Conservation (phyloP, 129 eudicot species). For the Kitagawia praeruptora region DNA sequence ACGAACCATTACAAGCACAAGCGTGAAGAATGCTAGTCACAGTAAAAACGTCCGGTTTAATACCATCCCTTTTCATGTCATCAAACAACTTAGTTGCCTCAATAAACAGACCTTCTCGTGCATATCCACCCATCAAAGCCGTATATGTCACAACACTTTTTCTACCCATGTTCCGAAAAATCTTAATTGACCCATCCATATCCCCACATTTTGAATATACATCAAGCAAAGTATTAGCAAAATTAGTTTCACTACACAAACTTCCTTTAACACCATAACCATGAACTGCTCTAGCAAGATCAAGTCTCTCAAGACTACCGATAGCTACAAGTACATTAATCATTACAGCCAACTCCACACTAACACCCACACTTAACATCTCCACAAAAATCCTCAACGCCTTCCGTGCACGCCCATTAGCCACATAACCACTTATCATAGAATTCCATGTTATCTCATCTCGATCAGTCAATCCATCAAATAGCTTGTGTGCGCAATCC, state of each 20-base stretch:
- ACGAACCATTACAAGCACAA: constrained; percentile 41
- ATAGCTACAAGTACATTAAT: constrained; percentile 43
- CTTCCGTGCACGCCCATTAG: constrained; percentile 27
- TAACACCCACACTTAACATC: constrained; percentile 28
- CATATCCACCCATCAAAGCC: constrained; percentile 46
- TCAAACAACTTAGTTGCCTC: constrained; percentile 42
- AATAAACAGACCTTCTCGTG: constrained; percentile 32
- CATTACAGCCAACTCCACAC: constrained; percentile 44
- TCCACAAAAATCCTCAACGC: constrained; percentile 35
- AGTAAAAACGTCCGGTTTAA: constrained; percentile 42
- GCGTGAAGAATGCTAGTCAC: constrained; percentile 54
- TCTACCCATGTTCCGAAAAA: constrained; percentile 40
- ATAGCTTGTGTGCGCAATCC: constrained; percentile 39
- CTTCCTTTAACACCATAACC: constrained; percentile 33
- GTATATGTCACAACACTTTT: constrained; percentile 63
- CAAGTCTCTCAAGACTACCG: constrained; percentile 20
- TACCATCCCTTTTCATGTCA: constrained; percentile 39
- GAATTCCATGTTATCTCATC: constrained; percentile 64
- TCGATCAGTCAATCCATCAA: constrained; percentile 47
- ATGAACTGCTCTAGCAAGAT: constrained; percentile 30
- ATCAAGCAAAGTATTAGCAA: constrained; percentile 46
- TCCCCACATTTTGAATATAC: constrained; percentile 69
- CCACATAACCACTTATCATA: constrained; percentile 53
- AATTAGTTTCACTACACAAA: constrained; percentile 24
- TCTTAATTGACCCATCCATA: constrained; percentile 33